Evolutionary conservation across 2,329 filamentous ascomycete species (phyloP).

Genomic region (Pestalotiopsis sp.): DNA sequence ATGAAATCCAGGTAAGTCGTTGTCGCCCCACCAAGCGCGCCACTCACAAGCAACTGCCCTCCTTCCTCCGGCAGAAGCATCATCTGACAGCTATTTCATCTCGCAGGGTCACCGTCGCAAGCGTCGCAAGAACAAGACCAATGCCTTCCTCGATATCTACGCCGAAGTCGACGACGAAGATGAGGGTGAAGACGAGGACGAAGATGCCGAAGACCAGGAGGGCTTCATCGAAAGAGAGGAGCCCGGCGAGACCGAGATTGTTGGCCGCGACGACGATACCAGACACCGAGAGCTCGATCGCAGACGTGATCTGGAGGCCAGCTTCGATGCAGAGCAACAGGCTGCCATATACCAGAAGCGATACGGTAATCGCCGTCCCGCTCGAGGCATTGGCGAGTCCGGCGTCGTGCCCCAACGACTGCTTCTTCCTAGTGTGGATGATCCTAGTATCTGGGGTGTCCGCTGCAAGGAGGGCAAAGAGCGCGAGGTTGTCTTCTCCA

Average conservation of each 20-base stretch:
- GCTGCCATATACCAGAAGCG: constrained; percentile 84
- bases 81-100: background rate
- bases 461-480: constrained; percentile 96
- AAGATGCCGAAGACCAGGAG: constrained; percentile 81
- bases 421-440: constrained; percentile 88
- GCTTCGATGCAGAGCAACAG: constrained; percentile 91
- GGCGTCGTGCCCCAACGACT: constrained; percentile 83
- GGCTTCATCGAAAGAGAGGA: constrained; percentile 89
- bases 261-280: constrained; percentile 83
- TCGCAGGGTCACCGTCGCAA: constrained; percentile 73
- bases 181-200: constrained; percentile 84
- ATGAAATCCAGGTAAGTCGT: constrained; percentile 65
- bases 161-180: constrained; percentile 97
- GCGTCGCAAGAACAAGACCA: constrained; percentile 74
- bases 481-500: constrained; percentile 82
- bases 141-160: constrained; percentile 95
- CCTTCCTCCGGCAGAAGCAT: background rate
- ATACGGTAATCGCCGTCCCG: constrained; percentile 78
- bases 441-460: constrained; percentile 94
- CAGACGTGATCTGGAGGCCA: constrained; percentile 82
- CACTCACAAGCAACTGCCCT: background rate
- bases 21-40: background rate
- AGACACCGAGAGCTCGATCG: constrained; percentile 94
- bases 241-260: constrained; percentile 84
- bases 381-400: constrained; percentile 67